Evolutionary conservation across 2,329 filamentous ascomycete species (phyloP).

Genomic region (Kalaharituber pfeilii): DNA sequence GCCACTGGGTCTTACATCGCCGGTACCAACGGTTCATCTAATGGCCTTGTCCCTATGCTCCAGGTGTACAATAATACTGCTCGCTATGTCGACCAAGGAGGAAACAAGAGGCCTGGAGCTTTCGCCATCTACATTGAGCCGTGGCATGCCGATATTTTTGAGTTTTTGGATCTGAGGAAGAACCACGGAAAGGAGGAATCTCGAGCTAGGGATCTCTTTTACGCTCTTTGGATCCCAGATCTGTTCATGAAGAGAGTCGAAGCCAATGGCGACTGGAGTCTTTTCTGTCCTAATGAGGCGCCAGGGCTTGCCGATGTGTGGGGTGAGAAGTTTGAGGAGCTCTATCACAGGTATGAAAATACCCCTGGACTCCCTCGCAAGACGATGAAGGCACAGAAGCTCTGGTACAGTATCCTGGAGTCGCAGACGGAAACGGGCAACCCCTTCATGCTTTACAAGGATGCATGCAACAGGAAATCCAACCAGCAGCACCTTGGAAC

Average conservation of each 20-base stretch:
- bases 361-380: constrained; percentile 65
- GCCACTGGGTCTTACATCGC: constrained; percentile 96
- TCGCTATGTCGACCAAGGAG: constrained; percentile 94
- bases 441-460: constrained; percentile 99
- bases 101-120: constrained; percentile 95
- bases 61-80: constrained; percentile 99
- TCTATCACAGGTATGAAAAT: constrained; percentile 84
- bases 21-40: constrained; percentile 94
- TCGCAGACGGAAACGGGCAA: constrained; percentile 98
- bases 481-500: constrained; percentile 99
- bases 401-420: constrained; percentile 97
- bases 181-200: constrained; percentile 99
- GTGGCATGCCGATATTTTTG: constrained; percentile 95
- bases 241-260: constrained; percentile 99
- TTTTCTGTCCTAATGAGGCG: constrained; percentile 96
- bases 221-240: constrained; percentile 95
- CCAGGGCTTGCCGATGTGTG: constrained; percentile 91
- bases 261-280: constrained; percentile 87
- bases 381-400: constrained; percentile 93
- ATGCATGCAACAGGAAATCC: constrained; percentile 95
- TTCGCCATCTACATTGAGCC: constrained; percentile 99
- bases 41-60: constrained; percentile 93
- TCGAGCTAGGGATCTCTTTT: constrained; percentile 79
- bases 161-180: constrained; percentile 95
- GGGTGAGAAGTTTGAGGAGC: constrained; percentile 86